phyloP scores from a whole-genome alignment of 768 basidiomycete genomes.

The Cystobasidium ongulense region DNA sequence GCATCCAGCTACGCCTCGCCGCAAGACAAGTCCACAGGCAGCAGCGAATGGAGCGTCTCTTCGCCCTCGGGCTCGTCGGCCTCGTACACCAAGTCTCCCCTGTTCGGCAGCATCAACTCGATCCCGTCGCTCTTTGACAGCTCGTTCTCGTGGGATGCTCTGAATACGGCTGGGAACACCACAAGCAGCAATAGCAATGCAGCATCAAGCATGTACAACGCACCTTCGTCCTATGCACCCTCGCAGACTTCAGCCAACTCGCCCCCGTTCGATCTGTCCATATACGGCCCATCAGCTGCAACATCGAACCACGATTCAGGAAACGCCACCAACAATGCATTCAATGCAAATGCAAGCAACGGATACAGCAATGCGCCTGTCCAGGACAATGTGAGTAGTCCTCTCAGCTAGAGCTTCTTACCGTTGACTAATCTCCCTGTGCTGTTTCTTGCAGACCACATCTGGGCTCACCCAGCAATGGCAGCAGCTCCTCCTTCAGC shows the following conservation, averaged over 20 bases:
- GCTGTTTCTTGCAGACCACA: background rate
- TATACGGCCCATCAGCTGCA: slow-evolving; percentile 19
- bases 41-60: slow-evolving; percentile 2
- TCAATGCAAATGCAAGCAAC: background rate
- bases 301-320: slow-evolving; percentile 7
- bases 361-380: background rate
- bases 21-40: background rate
- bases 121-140: slow-evolving; percentile 5
- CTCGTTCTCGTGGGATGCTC: background rate
- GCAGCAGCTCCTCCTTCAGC: slow-evolving; percentile 16
- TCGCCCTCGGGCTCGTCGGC: background rate
- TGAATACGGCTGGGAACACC: background rate
- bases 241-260: background rate
- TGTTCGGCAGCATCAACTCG: background rate
- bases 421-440: background rate
- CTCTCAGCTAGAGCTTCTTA: background rate
- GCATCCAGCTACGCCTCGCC: background rate
- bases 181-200: background rate
- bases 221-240: background rate
- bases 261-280: slow-evolving; percentile 28
- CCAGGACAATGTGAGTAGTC: background rate
- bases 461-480: slow-evolving; percentile 5
- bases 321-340: background rate
- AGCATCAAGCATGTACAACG: background rate
- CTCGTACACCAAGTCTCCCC: background rate